Base-by-base conservation (phyloP, 768 basidiomycete species). In the Coprinellus aureogranulatus region DNA sequence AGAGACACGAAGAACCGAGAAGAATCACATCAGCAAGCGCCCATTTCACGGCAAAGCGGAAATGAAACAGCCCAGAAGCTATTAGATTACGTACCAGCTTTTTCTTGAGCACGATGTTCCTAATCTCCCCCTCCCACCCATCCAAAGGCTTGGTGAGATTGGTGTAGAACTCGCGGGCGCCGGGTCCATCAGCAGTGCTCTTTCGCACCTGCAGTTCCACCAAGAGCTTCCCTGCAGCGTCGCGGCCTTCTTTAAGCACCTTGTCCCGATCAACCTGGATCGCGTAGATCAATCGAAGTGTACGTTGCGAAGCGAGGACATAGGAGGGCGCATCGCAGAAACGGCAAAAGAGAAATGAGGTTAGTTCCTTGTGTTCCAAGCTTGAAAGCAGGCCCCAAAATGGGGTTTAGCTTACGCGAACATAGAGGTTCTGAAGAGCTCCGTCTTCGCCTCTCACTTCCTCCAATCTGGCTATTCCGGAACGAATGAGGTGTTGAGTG, bases 151-250 rank as follows among this genome's bases (percentile, higher is more conserved):
- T 85, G 8, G 92, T 94, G 60, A 94, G 76, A 34, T 83, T 77
- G n/a, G 81, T 87, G 69, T 93, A 94, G 75, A 84, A 94, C 59
- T 80, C 74, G 31, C 86, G 83, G n/a, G 92, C 85, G 1, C 91
- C 92, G 9, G 83, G 71, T 46, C 88, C 91, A 67, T 93, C 91
- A 22, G 91, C 91, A 2, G 89, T 90, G 67, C 89, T 89, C 81
- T 87, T 93, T 61, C 86, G 86, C 31, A 93, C 88, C 69, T 94
- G 92, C 16, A 94, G 76, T 56, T 91, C 85, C 44, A 93, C 66
- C 30, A 95, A 78, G 14, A 94, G 81, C 66, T 87, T 85, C 49
- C 89, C 91, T 53, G 82, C 85, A 8, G 81, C 85, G 54, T 80
- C 78, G 59, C 80, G 82, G 22, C 91, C 93, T 42, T 84, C 76